These are phyloP conservation scores for Candida sanyiensis DNA, from an alignment of 805 yeast species.

Conservation along the genomic window DNA sequence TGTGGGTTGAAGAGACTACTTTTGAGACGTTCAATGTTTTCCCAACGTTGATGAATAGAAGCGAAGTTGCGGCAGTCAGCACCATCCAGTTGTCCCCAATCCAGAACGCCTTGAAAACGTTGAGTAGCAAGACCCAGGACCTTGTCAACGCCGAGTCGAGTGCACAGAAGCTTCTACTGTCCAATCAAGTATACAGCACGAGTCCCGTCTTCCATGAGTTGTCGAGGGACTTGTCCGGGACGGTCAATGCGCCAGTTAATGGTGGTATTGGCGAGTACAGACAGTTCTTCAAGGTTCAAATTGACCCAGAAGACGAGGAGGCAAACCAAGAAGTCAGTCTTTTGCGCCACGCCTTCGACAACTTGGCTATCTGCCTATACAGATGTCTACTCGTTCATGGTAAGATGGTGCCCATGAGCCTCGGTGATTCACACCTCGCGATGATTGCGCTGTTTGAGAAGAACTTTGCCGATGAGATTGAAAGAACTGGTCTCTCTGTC, in stretches of 20 bases:
- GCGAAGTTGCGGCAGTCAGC: conserved; percentile 51
- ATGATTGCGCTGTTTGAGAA: conserved; percentile 54
- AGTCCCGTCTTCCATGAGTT: conserved; percentile 52
- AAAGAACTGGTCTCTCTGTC: conserved; percentile 27
- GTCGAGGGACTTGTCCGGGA: conserved; percentile 70
- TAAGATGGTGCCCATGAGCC: conserved; percentile 46
- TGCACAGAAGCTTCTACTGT: conserved; percentile 47
- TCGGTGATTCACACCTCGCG: conserved; percentile 62
- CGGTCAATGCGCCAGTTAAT: conserved; percentile 88
- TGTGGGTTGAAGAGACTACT: conserved; percentile 86
- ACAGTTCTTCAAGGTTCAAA: conserved; percentile 48
- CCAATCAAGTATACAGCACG: conserved; percentile 36
- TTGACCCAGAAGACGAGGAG: conserved; percentile 24
- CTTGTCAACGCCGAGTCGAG: conserved; percentile 60
- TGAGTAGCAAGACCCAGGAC: conserved; percentile 66
- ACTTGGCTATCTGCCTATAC: conserved; percentile 58
- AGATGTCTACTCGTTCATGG: conserved; percentile 68
- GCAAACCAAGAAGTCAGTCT: conserved; percentile 25
- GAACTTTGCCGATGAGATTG: conserved; percentile 65
- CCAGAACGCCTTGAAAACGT: conserved; percentile 69
- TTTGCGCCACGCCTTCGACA: conserved; percentile 48
- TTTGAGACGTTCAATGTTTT: conserved; percentile 70
- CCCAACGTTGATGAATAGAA: conserved; percentile 85
- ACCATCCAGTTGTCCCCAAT: conserved; percentile 69
- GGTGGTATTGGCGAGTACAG: conserved; percentile 88